Percentiles rank a stretch among this genome's conserved stretches.
Conservation (phyloP, 2,329 filamentous ascomycete genomes). For the Coniella lustricola region DNA sequence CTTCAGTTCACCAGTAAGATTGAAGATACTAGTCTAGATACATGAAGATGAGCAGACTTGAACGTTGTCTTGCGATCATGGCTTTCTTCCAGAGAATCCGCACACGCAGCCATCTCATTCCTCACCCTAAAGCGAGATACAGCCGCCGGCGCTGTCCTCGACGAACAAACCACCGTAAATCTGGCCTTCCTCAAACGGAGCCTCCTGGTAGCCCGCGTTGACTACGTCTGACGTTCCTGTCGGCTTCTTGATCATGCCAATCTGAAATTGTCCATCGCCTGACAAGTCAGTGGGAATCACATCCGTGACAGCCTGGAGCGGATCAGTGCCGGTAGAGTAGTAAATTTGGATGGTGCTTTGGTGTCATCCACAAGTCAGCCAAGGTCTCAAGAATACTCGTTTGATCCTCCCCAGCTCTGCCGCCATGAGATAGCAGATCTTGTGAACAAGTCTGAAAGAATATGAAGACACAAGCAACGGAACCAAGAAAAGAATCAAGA, state of each 20-base stretch:
- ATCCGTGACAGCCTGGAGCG: constrained; percentile 40
- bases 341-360: constrained; percentile 47
- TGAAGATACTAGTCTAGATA: too few species aligned
- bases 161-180: constrained; percentile 45
- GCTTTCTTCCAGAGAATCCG: too few species aligned
- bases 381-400: too few species aligned
- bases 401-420: too few species aligned
- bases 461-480: neutral
- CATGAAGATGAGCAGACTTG: too few species aligned
- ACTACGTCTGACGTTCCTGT: constrained; percentile 44
- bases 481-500: neutral
- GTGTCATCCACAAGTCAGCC: too few species aligned
- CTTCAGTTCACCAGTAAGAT: too few species aligned
- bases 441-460: too few species aligned
- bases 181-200: constrained; percentile 39
- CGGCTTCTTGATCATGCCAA: constrained; percentile 52
- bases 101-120: too few species aligned
- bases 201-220: constrained; percentile 41
- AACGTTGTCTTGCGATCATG: too few species aligned
- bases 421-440: too few species aligned
- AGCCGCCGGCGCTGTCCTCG: constrained; percentile 36
- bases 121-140: constrained; percentile 31
- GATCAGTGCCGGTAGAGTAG: constrained; percentile 42
- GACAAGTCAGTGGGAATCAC: constrained; percentile 42
- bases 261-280: constrained; percentile 48